These are phyloP conservation scores for Neonectria sp. DNA, from an alignment of 2,329 filamentous ascomycete species.

Conservation along the genomic window DNA sequence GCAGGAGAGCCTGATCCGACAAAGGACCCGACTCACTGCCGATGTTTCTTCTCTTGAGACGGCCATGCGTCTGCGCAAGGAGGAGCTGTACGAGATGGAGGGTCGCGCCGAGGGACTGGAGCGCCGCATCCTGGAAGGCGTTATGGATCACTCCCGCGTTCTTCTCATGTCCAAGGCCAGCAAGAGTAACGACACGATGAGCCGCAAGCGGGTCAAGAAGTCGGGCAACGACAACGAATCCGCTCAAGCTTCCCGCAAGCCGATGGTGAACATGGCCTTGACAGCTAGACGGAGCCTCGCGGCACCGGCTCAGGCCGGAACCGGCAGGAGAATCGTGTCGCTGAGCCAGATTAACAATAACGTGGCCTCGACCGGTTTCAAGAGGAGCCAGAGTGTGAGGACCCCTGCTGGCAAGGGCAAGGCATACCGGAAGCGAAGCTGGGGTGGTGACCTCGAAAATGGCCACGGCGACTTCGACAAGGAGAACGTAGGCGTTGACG, in stretches of 20 bases:
- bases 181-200: constrained; percentile 70
- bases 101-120: constrained; percentile 89
- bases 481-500: constrained; percentile 75
- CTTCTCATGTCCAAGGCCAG: constrained; percentile 82
- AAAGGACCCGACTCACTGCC: constrained; percentile 85
- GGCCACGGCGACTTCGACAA: constrained; percentile 70
- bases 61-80: constrained; percentile 87
- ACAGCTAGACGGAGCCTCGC: constrained; percentile 65
- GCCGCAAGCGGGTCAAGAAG: constrained; percentile 69
- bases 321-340: constrained; percentile 87
- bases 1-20: constrained; percentile 81
- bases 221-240: constrained; percentile 46
- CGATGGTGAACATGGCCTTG: constrained; percentile 69
- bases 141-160: constrained; percentile 95
- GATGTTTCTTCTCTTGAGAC: constrained; percentile 94
- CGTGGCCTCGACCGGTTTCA: constrained; percentile 74
- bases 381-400: constrained; percentile 84
- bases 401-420: constrained; percentile 63
- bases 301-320: constrained; percentile 64
- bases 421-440: constrained; percentile 77
- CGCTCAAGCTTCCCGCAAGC: constrained; percentile 46
- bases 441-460: constrained; percentile 69
- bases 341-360: constrained; percentile 92
- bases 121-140: constrained; percentile 92
- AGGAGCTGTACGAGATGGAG: constrained; percentile 94